phyloP scores from a whole-genome alignment of 2,329 filamentous ascomycete genomes.

The Aspergillus ochraceoroseus region DNA sequence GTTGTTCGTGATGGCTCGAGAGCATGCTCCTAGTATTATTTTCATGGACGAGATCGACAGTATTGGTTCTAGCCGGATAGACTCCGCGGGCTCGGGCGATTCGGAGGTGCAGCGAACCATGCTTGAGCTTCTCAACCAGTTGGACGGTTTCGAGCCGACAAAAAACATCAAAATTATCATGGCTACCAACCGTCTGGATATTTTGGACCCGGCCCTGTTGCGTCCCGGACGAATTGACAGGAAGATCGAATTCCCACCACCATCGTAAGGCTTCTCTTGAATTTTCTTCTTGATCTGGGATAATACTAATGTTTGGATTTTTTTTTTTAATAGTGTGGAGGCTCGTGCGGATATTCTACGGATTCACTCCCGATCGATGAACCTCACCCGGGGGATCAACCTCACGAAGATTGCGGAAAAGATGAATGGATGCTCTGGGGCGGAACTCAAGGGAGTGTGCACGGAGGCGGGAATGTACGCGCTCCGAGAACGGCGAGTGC shows the following conservation, averaged over 20 bases:
- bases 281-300: constrained; percentile 4
- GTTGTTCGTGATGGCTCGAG: constrained; percentile 97
- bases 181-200: constrained; percentile 97
- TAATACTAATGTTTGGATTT: constrained; percentile 19
- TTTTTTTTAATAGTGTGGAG: constrained; percentile 57
- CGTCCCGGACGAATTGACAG: constrained; percentile 96
- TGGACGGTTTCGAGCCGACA: constrained; percentile 96
- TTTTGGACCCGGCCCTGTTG: constrained; percentile 88
- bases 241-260: constrained; percentile 98
- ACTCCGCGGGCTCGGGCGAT: constrained; percentile 90
- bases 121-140: constrained; percentile 95
- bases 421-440: constrained; percentile 98
- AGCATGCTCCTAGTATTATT: constrained; percentile 97
- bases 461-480: constrained; percentile 99
- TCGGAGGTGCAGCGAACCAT: constrained; percentile 98
- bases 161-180: constrained; percentile 99
- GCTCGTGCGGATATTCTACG: constrained; percentile 94
- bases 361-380: constrained; percentile 98
- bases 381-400: constrained; percentile 94
- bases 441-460: constrained; percentile 97
- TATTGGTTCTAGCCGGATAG: constrained; percentile 93
- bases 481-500: constrained; percentile 86
- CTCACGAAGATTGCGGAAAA: constrained; percentile 98
- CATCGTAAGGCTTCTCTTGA: constrained; percentile 52
- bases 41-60: constrained; percentile 99